Evolutionary conservation across 2,329 filamentous ascomycete genomes (phyloP), one percentile per base, ranked within the genome.

Genomic region (Cercospora beticola): DNA sequence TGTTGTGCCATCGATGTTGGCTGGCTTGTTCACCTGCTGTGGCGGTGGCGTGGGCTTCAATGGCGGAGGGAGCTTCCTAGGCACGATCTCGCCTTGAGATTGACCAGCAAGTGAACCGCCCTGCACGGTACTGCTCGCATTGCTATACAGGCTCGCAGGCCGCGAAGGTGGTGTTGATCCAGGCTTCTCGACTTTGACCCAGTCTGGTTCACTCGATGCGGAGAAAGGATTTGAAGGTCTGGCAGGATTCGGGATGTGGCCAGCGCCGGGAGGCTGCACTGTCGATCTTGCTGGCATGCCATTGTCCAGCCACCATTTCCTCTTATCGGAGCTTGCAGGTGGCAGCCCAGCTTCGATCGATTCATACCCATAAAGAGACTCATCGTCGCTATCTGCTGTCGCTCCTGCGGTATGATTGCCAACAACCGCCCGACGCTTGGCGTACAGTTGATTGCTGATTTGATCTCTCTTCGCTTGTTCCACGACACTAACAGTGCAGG

Each of bases 151-250:
- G 4, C 73, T 74, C 23, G 71, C 43, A 10, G 69, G 28, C n/a
- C 74, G 67, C 7, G 73, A 71, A 2, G 74, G 71, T 28, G 72
- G 70, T 6, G 71, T 70, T 8, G 64, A 71, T 21, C 63, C 62
- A 1, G 78, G 77, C 46, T 73, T 76, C 21, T 79, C 77, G 4
- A 85, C 79, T 68, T 83, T 80, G 40, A 97, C 88, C 95, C 95
- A 98, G 75, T 97, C 94, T 9, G 90, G 87, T 78, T 97, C 92
- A 33, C 90, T 85, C 1, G 87, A 89, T 0, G 86, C 83, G 1
- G 85, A 86, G 78, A 96, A 98, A 0, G 95, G 95, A 75, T 98
- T 98, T 0, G 91, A 88, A 12, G 88, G 87, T 59, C 92, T 87
- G 33, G 88, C 86, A 1, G 90, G 88, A 77, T 97, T 97, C 23